Evolutionary conservation across 345 rosid genomes (phyloP).

Genomic region (Brassica rapa): DNA sequence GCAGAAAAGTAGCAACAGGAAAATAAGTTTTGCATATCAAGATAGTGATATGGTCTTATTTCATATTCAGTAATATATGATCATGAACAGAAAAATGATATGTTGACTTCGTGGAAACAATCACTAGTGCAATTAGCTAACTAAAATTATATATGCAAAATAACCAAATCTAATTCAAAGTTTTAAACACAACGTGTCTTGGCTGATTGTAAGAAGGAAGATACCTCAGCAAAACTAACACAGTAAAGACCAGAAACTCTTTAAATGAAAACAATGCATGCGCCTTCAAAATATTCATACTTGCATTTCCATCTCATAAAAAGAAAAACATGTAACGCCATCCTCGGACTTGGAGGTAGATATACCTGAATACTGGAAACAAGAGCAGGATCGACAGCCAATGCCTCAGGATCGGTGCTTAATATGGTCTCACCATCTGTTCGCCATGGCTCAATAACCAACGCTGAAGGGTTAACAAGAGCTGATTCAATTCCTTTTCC

Average conservation of each 20-base stretch:
- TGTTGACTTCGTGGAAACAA: slow-evolving; percentile 7
- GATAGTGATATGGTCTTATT: slow-evolving; percentile 18
- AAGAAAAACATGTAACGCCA: background rate
- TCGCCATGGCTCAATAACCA: slow-evolving; percentile 90
- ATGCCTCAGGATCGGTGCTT: slow-evolving; percentile 79
- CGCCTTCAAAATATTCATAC: background rate
- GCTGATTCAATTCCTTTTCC: slow-evolving; percentile 99
- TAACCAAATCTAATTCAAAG: slow-evolving; percentile 4
- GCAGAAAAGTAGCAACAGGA: slow-evolving; percentile 6
- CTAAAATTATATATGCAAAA: background rate
- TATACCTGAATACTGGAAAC: slow-evolving; percentile 80
- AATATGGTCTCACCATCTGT: slow-evolving; percentile 69
- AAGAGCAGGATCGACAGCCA: slow-evolving; percentile 97
- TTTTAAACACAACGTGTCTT: slow-evolving; percentile 1
- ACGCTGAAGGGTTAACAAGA: slow-evolving; percentile 86
- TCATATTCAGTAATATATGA: slow-evolving; percentile 14
- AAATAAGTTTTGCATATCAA: background rate
- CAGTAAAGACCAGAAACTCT: slow-evolving; percentile 7
- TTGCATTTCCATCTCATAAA: background rate
- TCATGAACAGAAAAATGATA: background rate
- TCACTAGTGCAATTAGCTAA: slow-evolving; percentile 5
- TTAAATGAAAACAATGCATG: slow-evolving; percentile 14
- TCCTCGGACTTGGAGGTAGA: slow-evolving; percentile 10
- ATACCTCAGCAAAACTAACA: slow-evolving; percentile 20
- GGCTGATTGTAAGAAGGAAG: slow-evolving; percentile 14